A percentile compares a stretch with the other conserved stretches of the same genome.
Evolutionary conservation across 139 green algal genomes (phyloP).

Genomic region (Ettlia oleoabundans): DNA sequence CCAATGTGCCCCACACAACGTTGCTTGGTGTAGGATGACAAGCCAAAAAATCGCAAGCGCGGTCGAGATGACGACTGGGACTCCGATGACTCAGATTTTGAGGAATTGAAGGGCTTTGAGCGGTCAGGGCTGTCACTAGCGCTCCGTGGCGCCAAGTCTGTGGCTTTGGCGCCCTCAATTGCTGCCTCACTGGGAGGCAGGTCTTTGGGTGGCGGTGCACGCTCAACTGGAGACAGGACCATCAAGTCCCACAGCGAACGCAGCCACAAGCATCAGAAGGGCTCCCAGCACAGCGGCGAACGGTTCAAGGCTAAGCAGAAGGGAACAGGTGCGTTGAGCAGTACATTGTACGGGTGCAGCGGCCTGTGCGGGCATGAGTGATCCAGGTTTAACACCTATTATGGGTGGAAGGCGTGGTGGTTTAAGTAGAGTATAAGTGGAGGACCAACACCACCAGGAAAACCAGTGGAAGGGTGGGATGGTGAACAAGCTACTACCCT

Average conservation of each 20-base stretch:
- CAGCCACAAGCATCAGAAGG: slow-evolving; percentile 26
- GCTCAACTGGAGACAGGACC: neutral
- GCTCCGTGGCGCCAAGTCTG: slow-evolving; percentile 57
- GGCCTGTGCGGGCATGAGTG: neutral
- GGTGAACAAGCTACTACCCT: too few relatives aligned
- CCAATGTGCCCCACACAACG: neutral
- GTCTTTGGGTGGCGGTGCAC: slow-evolving; percentile 1
- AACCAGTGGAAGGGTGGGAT: too few relatives aligned
- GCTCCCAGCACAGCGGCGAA: slow-evolving; percentile 64
- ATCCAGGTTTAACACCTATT: neutral
- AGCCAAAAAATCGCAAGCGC: slow-evolving; percentile 60
- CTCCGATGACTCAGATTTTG: slow-evolving; percentile 76
- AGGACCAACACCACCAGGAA: too few relatives aligned
- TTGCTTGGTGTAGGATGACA: slow-evolving; percentile 14
- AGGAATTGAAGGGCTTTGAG: slow-evolving; percentile 81
- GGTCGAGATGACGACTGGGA: slow-evolving; percentile 39
- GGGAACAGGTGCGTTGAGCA: slow-evolving; percentile 19
- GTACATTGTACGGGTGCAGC: neutral
- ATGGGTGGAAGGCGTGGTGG: too few relatives aligned
- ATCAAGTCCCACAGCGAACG: slow-evolving; percentile 9
- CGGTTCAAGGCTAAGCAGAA: slow-evolving; percentile 75
- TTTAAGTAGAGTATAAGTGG: too few relatives aligned
- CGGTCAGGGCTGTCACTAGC: slow-evolving; percentile 58
- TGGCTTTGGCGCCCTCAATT: slow-evolving; percentile 53
- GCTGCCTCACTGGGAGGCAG: slow-evolving; percentile 30